phyloP scores from a whole-genome alignment of 306 rosid species.

The Ochetophila trinervis region DNA sequence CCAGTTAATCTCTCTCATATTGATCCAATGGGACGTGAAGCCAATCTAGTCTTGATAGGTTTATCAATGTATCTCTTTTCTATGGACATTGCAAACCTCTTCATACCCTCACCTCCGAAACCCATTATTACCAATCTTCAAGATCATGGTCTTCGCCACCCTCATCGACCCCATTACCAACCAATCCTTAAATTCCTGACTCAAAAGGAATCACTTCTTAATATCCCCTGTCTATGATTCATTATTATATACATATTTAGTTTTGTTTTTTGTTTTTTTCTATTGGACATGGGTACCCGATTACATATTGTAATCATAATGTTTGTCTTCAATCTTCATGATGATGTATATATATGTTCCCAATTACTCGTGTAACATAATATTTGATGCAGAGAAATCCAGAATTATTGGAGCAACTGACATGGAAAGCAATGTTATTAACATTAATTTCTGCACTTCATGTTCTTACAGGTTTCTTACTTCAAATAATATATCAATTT shows the following conservation, averaged over 20 bases:
- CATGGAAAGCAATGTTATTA: conserved; percentile 45
- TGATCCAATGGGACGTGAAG: conserved; percentile 38
- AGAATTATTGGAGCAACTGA: conserved; percentile 35
- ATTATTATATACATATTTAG: not conserved
- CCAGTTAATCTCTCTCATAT: not conserved
- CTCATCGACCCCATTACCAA: conserved; percentile 21
- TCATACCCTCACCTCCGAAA: conserved; percentile 46
- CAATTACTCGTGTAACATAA: not conserved
- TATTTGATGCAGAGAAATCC: conserved; percentile 43
- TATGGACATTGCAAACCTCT: conserved; percentile 48
- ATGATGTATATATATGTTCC: no score
- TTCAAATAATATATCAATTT: not conserved
- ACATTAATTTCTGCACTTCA: conserved; percentile 53
- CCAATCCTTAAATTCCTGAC: conserved; percentile 29
- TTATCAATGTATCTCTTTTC: conserved; percentile 54
- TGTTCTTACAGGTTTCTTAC: conserved; percentile 57
- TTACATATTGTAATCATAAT: not conserved
- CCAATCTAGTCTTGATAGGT: conserved; percentile 42
- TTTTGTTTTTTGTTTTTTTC: no score
- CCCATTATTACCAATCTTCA: conserved; percentile 26
- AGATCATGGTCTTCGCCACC: conserved; percentile 2
- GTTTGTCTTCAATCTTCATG: not conserved
- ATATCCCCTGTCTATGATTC: not conserved
- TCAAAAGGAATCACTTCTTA: conserved; percentile 5
- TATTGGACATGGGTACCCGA: no score